Evolutionary conservation across 768 basidiomycete genomes (phyloP).

Genomic region (Lentinula sp.): DNA sequence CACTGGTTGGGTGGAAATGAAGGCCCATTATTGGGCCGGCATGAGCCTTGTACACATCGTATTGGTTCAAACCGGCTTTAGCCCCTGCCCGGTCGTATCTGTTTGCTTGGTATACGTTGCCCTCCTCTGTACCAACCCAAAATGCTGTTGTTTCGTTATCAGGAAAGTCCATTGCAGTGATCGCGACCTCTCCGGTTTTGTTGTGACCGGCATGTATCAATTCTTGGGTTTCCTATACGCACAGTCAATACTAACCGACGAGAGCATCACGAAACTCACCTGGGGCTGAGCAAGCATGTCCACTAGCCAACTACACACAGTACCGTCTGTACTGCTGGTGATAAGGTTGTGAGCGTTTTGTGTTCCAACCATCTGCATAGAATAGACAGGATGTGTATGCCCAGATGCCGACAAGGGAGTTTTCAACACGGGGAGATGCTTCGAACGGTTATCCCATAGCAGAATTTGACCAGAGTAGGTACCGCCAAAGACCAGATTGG

Average conservation of each 20-base stretch:
- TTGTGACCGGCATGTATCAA: slow-evolving; percentile 85
- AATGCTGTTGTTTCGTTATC: slow-evolving; percentile 96
- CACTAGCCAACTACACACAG: slow-evolving; percentile 95
- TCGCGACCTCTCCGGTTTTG: slow-evolving; percentile 95
- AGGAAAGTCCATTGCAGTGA: slow-evolving; percentile 91
- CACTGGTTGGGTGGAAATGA: slow-evolving; percentile 88
- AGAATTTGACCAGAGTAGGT: slow-evolving; percentile 99
- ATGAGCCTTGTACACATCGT: slow-evolving; percentile 91
- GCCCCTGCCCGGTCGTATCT: slow-evolving; percentile 95
- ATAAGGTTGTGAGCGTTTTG: slow-evolving; percentile 98
- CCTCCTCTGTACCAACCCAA: slow-evolving; percentile 98
- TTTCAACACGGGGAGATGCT: slow-evolving; percentile 93
- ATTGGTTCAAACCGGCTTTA: slow-evolving; percentile 91
- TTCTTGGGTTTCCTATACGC: slow-evolving; percentile 82
- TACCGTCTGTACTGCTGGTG: slow-evolving; percentile 94
- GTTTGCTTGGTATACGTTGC: slow-evolving; percentile 94
- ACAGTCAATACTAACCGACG: slow-evolving; percentile 2
- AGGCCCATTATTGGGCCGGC: slow-evolving; percentile 91
- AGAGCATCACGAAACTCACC: slow-evolving; percentile 32
- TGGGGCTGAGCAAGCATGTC: slow-evolving; percentile 99
- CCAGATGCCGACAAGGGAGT: slow-evolving; percentile 94
- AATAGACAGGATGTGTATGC: slow-evolving; percentile 98
- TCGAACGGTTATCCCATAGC: slow-evolving; percentile 96
- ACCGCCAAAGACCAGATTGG: slow-evolving; percentile 94
- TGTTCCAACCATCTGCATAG: slow-evolving; percentile 97